phyloP scores from a whole-genome alignment of 1,284 basidiomycete genomes.

The Porodaedalea pini region DNA sequence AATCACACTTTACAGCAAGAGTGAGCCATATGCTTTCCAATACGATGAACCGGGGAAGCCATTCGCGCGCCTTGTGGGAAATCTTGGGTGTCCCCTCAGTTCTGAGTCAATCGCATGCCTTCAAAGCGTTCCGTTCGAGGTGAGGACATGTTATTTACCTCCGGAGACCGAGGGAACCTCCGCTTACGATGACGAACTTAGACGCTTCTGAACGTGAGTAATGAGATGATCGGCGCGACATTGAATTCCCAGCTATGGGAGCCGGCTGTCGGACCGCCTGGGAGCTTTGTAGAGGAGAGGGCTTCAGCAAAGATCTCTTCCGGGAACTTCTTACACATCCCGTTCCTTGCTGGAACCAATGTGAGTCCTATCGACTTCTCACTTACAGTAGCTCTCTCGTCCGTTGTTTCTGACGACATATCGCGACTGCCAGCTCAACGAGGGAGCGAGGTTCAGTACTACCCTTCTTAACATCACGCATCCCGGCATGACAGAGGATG shows the following conservation, averaged over 20 bases:
- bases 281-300: slow-evolving; percentile 47
- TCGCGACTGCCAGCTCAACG: slow-evolving; percentile 40
- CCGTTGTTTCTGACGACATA: background rate
- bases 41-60: slow-evolving; percentile 56
- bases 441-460: slow-evolving; percentile 44
- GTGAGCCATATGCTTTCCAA: slow-evolving; percentile 45
- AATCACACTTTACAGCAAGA: slow-evolving; percentile 41
- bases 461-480: slow-evolving; percentile 37
- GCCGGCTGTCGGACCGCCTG: slow-evolving; percentile 49
- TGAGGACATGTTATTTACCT: slow-evolving; percentile 23
- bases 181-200: slow-evolving; percentile 23
- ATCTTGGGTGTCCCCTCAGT: slow-evolving; percentile 45
- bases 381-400: background rate
- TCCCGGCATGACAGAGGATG: slow-evolving; percentile 35
- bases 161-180: background rate
- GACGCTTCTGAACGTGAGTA: slow-evolving; percentile 46
- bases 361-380: slow-evolving; percentile 30
- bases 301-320: slow-evolving; percentile 46
- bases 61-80: slow-evolving; percentile 43
- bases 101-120: slow-evolving; percentile 43
- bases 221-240: slow-evolving; percentile 41
- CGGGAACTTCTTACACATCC: slow-evolving; percentile 52
- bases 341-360: slow-evolving; percentile 53
- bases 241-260: slow-evolving; percentile 58
- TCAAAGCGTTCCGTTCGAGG: slow-evolving; percentile 46